Evolutionary conservation across 371 early-diverging fungal genomes (phyloP).

Genomic region (Mucor saturninus): DNA sequence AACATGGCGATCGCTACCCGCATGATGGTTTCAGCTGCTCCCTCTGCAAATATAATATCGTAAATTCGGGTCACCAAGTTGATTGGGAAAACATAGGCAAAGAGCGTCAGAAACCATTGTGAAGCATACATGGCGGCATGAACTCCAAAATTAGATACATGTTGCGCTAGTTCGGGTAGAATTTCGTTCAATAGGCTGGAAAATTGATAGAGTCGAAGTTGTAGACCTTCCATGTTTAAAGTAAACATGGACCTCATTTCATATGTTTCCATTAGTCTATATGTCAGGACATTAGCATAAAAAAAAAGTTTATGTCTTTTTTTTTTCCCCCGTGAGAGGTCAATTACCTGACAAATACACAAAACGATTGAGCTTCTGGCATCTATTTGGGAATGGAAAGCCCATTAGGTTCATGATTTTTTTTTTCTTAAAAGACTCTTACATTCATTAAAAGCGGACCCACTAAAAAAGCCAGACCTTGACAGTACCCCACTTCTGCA

Average conservation of each 20-base stretch:
- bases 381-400: slow-evolving; percentile 46
- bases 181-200: slow-evolving; percentile 77
- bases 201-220: slow-evolving; percentile 85
- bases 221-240: slow-evolving; percentile 86
- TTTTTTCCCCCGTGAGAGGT: background rate
- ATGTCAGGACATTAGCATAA: no score
- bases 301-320: background rate
- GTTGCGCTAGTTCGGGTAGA: slow-evolving; percentile 76
- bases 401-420: no score
- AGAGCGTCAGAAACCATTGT: slow-evolving; percentile 80
- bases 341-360: slow-evolving; percentile 76
- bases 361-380: slow-evolving; percentile 92
- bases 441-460: slow-evolving; percentile 91
- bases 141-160: slow-evolving; percentile 76
- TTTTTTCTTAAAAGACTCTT: slow-evolving; percentile 5
- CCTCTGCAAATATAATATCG: slow-evolving; percentile 88
- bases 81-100: slow-evolving; percentile 87
- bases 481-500: slow-evolving; percentile 93
- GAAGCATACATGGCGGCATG: slow-evolving; percentile 60
- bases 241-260: slow-evolving; percentile 85
- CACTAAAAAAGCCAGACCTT: slow-evolving; percentile 93
- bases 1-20: slow-evolving; percentile 88
- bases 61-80: slow-evolving; percentile 77
- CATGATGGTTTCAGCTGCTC: slow-evolving; percentile 85
- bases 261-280: slow-evolving; percentile 84